A percentile compares a stretch with the other conserved stretches of the same genome.
These are phyloP conservation scores for Naganishia onofrii DNA, from an alignment of 768 basidiomycete species.

Conservation along the genomic window DNA sequence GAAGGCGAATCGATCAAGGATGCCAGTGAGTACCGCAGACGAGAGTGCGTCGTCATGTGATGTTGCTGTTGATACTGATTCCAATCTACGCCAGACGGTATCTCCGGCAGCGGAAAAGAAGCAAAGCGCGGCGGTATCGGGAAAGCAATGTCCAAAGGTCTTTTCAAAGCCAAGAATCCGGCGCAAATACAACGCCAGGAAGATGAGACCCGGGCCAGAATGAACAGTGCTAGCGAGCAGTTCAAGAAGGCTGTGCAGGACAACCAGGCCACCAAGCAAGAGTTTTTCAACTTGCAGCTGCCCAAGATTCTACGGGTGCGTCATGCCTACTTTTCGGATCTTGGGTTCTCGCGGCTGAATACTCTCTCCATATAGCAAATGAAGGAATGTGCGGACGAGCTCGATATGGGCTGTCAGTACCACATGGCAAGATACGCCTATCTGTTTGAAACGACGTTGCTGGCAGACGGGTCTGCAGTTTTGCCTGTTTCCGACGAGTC, in stretches of 20 bases:
- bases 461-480: slow-evolving; percentile 82
- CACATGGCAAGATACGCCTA: slow-evolving; percentile 93
- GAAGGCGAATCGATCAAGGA: slow-evolving; percentile 91
- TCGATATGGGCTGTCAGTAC: slow-evolving; percentile 97
- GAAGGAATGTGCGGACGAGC: slow-evolving; percentile 92
- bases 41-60: slow-evolving; percentile 30
- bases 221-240: slow-evolving; percentile 80
- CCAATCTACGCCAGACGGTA: slow-evolving; percentile 47
- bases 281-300: slow-evolving; percentile 95
- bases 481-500: slow-evolving; percentile 58
- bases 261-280: slow-evolving; percentile 84
- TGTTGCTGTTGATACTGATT: slow-evolving; percentile 35
- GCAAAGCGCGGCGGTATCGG: slow-evolving; percentile 64
- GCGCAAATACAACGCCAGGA: slow-evolving; percentile 91
- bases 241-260: slow-evolving; percentile 88
- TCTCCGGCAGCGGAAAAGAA: slow-evolving; percentile 69
- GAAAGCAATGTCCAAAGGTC: slow-evolving; percentile 85
- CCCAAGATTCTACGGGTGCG: slow-evolving; percentile 87
- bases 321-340: slow-evolving; percentile 31
- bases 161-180: slow-evolving; percentile 89
- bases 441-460: slow-evolving; percentile 82
- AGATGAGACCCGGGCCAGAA: slow-evolving; percentile 82
- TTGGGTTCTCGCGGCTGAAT: background rate
- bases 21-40: slow-evolving; percentile 50
- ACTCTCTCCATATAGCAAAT: slow-evolving; percentile 63